Evolutionary conservation across 2,329 filamentous ascomycete genomes (phyloP), one percentile per base, ranked within the genome.

Genomic region (Calonectria hongkongensis): DNA sequence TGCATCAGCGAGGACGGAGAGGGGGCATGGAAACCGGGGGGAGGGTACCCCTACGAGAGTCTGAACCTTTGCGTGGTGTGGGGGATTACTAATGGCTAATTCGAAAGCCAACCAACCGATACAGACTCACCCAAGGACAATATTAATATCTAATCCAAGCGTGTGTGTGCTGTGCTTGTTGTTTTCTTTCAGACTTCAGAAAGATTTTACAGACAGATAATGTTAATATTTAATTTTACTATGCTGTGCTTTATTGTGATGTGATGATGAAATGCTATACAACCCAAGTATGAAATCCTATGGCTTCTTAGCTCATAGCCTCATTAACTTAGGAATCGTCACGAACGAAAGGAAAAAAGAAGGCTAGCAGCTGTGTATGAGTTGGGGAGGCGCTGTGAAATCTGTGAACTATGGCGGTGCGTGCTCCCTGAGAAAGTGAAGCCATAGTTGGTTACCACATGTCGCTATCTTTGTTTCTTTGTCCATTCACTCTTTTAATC

Each of bases 21-120:
- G 6, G 10, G 30, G 10, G 27, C 50, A 60, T n/a, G 15, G 41
- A 50, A 58, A 39, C 28, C 66, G 47, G 75, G 33, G 62, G 75
- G 74, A 76, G 77, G 75, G 58, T 43, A 73, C 77, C 77, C 77
- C 75, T 78, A 73, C 72, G 39, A 65, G 77, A 79, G 77, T 79
- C 75, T 79, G 76, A 79, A 79, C 77, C 77, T 79, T 79, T 79
- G 73, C 77, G 77, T 54, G 77, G 77, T 79, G 77, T 76, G 74
- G 77, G 77, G 77, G 77, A 78, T 78, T 79, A 78, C 79, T 79
- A 74, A 66, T 50, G 73, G 64, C 50, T 48, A 68, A 68, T 71
- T 66, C 43, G 15, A 71, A 12, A 27, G 50, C 50, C 68, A 48
- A 72, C 70, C 71, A 66, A 78, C 77, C 68, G 75, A 78, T 78